Conservation (phyloP, 805 yeast species). For the Lipomyces sp. region DNA sequence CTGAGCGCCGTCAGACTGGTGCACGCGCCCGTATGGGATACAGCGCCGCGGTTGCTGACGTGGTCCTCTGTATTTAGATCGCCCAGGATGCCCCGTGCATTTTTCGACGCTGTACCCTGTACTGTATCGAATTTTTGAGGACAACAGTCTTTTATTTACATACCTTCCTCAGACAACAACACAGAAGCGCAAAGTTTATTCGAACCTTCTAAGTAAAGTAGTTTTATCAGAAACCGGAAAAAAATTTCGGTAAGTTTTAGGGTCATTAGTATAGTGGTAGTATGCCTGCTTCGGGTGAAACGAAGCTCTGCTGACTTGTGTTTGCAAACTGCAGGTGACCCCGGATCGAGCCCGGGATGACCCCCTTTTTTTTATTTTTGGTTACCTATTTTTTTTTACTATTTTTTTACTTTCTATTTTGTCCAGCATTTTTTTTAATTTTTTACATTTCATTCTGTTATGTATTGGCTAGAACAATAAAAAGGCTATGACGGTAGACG, state of each 20-base stretch:
- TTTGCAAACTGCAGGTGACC: constrained; percentile 41
- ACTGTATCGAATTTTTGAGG: no score
- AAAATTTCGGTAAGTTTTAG: constrained; percentile 12
- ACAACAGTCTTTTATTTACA: no score
- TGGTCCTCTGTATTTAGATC: no score
- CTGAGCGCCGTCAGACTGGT: no score
- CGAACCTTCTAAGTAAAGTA: background rate
- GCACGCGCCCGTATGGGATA: no score
- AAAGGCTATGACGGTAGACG: no score
- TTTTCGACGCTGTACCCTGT: no score
- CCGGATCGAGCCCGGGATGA: constrained; percentile 44
- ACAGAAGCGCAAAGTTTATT: no score
- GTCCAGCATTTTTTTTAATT: background rate
- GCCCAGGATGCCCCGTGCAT: no score
- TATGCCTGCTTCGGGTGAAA: constrained; percentile 42
- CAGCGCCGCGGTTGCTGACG: no score
- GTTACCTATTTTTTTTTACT: background rate
- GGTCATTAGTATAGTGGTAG: constrained; percentile 43
- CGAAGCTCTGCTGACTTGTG: constrained; percentile 35
- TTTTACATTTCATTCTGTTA: background rate
- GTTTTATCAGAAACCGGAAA: background rate
- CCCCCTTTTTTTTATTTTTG: constrained; percentile 34
- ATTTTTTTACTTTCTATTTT: background rate
- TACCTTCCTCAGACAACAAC: no score
- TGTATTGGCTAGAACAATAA: no score